phyloP scores from a whole-genome alignment of 208 protist species.

The Acanthamoeba sp. region DNA sequence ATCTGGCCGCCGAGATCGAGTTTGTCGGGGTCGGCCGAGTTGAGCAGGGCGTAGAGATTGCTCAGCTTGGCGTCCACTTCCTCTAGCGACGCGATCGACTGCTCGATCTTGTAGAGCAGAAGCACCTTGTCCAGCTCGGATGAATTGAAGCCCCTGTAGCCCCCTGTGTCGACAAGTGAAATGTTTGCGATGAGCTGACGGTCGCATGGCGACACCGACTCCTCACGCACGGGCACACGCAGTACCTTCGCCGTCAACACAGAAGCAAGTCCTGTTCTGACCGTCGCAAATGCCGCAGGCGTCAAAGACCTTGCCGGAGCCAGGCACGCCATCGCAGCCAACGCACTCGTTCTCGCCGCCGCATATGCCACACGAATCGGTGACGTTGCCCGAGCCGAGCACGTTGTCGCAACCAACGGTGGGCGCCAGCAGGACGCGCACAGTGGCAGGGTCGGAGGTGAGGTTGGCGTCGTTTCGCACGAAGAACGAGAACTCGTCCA shows the following conservation, averaged over 20 bases:
- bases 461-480: constrained; percentile 11
- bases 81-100: constrained; percentile 42
- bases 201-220: not conserved
- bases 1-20: constrained; percentile 31
- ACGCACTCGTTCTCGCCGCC: constrained; percentile 51
- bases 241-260: constrained; percentile 16
- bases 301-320: constrained; percentile 36
- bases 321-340: constrained; percentile 56
- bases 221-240: not conserved
- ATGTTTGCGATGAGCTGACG: not conserved
- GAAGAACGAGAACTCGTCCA: constrained; percentile 18
- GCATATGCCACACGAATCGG: not conserved
- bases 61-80: constrained; percentile 50
- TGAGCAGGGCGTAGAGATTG: not conserved
- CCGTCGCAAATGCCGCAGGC: constrained; percentile 32
- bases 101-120: constrained; percentile 41
- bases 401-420: constrained; percentile 19
- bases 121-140: constrained; percentile 48
- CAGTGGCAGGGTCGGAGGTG: not conserved
- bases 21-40: not conserved
- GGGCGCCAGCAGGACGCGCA: not conserved
- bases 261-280: constrained; percentile 30
- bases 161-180: not conserved
- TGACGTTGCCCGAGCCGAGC: not conserved
- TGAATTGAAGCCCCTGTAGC: constrained; percentile 6